These are phyloP conservation scores for Cyphellophora europaea DNA, from an alignment of 2,329 filamentous ascomycete genomes.

Conservation along the genomic window DNA sequence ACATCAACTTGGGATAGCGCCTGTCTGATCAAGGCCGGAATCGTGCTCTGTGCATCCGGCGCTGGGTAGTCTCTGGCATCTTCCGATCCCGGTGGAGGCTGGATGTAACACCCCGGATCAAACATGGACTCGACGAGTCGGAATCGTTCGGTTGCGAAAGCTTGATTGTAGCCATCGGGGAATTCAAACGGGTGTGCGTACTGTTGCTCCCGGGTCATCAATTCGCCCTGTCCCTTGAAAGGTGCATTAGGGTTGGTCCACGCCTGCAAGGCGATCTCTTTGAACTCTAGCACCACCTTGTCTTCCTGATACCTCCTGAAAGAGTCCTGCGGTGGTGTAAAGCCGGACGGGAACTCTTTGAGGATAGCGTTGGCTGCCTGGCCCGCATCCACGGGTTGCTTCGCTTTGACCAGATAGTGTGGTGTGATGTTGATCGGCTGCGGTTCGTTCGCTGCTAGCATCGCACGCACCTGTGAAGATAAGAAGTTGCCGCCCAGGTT, in stretches of 20 bases:
- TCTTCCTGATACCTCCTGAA: slow-evolving; percentile 85
- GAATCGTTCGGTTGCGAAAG: slow-evolving; percentile 85
- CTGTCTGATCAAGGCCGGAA: slow-evolving; percentile 71
- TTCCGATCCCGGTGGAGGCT: slow-evolving; percentile 30
- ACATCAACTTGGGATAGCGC: slow-evolving; percentile 75
- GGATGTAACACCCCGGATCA: slow-evolving; percentile 69
- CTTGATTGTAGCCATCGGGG: slow-evolving; percentile 91
- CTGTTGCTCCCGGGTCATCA: slow-evolving; percentile 65
- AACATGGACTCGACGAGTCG: slow-evolving; percentile 81
- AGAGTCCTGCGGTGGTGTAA: slow-evolving; percentile 52
- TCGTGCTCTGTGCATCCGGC: slow-evolving; percentile 64
- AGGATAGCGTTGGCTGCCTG: slow-evolving; percentile 64
- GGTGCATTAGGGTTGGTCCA: slow-evolving; percentile 50
- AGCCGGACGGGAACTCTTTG: slow-evolving; percentile 58
- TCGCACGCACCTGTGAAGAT: slow-evolving; percentile 73
- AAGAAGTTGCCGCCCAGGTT: slow-evolving; percentile 83
- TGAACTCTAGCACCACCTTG: slow-evolving; percentile 88
- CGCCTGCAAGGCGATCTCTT: slow-evolving; percentile 90
- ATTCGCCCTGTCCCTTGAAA: slow-evolving; percentile 17
- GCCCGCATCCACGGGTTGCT: slow-evolving; percentile 79
- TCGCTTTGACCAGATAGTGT: slow-evolving; percentile 79
- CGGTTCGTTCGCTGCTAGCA: slow-evolving; percentile 58
- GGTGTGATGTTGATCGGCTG: slow-evolving; percentile 70
- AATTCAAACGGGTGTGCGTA: slow-evolving; percentile 80
- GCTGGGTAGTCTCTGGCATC: slow-evolving; percentile 28